Evolutionary conservation across 2,329 filamentous ascomycete species (phyloP), one percentile per base, ranked within the genome.

Genomic region (Myriangium duriaei): DNA sequence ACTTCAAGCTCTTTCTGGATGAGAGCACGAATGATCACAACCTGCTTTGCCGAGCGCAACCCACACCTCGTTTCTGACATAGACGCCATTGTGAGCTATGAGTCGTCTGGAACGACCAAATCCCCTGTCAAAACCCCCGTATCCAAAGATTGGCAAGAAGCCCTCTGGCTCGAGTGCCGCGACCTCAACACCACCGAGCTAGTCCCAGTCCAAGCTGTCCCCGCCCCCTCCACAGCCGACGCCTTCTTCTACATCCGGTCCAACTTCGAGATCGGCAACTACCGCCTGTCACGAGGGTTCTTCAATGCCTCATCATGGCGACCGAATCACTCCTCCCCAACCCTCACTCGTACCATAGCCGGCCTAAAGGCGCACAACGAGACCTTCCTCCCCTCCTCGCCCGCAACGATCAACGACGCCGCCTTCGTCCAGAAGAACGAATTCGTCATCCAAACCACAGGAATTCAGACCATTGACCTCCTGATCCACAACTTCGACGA

Each of bases 221-320:
- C 60, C 3, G 63, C 68, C 1, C 71, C 69, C 3, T 49, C 54
- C 1, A 51, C 56, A n/a, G 65, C 69, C 4, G 64, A 73, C 45
- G 61, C 67, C 26, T 65, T 62, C 30, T 71, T 69, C 55, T 69
- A 69, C 46, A 46, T 78, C 2, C 66, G 71, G 2, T 65, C 68
- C 3, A 76, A 72, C 42, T 68, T 78, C 42, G 69, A 73, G 47
- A 77, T 76, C 42, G 68, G 72, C 16, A 63, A 65, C 41, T 75
- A 71, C 62, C 61, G 68, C 1, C 61, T 79, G 0, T 65, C 70
- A 41, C 64, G 74, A 5, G 74, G 72, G 1, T 72, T 69, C 47
- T 65, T 78, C 49, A 78, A 78, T 51, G 50, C 56, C 10, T 70
- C 65, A 11, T 71, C 69, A 1, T 74, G 69, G 55, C 64, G 67